phyloP scores from a whole-genome alignment of 306 rosid genomes.

The Rubus idaeus region DNA sequence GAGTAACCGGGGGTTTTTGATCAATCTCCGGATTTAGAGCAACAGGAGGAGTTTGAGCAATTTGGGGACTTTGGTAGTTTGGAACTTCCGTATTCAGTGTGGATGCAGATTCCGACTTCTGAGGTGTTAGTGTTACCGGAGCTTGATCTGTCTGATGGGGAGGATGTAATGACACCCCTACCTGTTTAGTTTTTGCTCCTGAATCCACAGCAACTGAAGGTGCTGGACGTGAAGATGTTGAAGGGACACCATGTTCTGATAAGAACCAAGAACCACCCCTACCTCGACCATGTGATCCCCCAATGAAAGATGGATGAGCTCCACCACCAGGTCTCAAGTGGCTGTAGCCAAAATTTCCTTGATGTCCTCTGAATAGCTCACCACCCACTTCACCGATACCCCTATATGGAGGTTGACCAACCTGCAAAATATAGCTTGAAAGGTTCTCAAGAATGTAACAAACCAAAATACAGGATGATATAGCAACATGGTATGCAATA shows the following conservation, averaged over 20 bases:
- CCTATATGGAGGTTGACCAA: constrained; percentile 3
- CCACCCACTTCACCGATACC: background rate
- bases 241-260: background rate
- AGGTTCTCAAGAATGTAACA: background rate
- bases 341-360: constrained; percentile 10
- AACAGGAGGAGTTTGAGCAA: background rate
- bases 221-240: constrained; percentile 2
- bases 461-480: background rate
- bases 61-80: background rate
- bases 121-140: background rate
- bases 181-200: background rate
- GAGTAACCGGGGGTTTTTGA: background rate
- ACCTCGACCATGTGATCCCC: background rate
- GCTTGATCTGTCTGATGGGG: background rate
- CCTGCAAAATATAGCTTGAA: constrained; percentile 3
- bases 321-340: background rate
- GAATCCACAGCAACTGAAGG: background rate
- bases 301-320: constrained; percentile 11
- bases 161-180: background rate
- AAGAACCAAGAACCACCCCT: background rate
- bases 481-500: background rate
- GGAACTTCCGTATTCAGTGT: background rate
- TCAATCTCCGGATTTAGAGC: too few species aligned
- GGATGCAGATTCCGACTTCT: background rate
- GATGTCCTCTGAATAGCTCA: background rate